These are phyloP conservation scores for Eucalyptus rudis DNA, from an alignment of 345 rosid genomes.

Conservation along the genomic window DNA sequence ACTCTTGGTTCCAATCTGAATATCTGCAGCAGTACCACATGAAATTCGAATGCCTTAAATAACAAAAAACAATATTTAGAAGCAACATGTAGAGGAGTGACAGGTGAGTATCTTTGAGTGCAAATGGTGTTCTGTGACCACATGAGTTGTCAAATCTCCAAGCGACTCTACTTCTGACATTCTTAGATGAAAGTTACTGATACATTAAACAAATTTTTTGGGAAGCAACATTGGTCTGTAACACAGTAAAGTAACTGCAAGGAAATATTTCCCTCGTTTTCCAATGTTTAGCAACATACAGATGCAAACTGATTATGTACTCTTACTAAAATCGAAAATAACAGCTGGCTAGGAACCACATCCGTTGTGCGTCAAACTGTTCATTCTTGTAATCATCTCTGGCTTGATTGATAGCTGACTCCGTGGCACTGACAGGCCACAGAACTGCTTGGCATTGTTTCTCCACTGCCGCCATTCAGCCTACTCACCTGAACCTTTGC, in stretches of 20 bases:
- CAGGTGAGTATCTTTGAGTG: not conserved
- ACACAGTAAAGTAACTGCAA: not conserved
- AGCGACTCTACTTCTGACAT: not conserved
- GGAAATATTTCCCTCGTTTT: not conserved
- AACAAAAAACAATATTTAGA: not conserved
- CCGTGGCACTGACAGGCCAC: not conserved
- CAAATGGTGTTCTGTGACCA: not conserved
- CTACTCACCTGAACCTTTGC: not conserved
- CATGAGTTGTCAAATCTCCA: not conserved
- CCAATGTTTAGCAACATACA: not conserved
- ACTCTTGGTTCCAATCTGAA: slow-evolving; percentile 65
- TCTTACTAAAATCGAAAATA: not conserved
- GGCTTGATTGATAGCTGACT: not conserved
- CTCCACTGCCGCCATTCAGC: not conserved
- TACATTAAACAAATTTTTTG: not conserved
- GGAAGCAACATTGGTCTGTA: not conserved
- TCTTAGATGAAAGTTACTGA: not conserved
- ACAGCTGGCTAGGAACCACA: not conserved
- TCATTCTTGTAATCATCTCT: not conserved
- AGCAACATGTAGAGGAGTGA: not conserved
- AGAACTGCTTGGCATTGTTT: not conserved
- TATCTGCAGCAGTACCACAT: slow-evolving; percentile 23
- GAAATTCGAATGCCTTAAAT: not conserved
- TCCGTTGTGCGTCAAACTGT: not conserved
- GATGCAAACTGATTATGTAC: not conserved